Evolutionary conservation across 805 yeast genomes (phyloP).

Genomic region (Lachancea kluyveri): DNA sequence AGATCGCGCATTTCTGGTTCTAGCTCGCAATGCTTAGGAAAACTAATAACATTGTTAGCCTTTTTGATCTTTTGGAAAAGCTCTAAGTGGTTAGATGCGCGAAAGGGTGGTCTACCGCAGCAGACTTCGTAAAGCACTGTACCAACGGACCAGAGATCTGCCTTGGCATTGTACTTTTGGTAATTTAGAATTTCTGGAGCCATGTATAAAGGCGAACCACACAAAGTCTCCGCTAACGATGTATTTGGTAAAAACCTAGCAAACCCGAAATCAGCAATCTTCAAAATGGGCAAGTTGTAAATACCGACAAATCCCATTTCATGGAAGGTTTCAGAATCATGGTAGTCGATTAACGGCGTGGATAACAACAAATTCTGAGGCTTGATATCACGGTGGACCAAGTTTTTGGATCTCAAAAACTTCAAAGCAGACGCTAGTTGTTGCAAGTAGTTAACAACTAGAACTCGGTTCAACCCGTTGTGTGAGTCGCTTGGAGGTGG

Average conservation of each 20-base stretch:
- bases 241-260: constrained; percentile 92
- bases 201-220: constrained; percentile 98
- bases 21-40: constrained; percentile 63
- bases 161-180: constrained; percentile 95
- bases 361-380: constrained; percentile 75
- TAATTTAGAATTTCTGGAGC: constrained; percentile 95
- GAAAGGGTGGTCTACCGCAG: constrained; percentile 94
- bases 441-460: constrained; percentile 78
- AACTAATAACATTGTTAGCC: constrained; percentile 68
- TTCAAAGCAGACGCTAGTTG: constrained; percentile 81
- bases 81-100: constrained; percentile 90
- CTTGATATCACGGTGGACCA: constrained; percentile 89
- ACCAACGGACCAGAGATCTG: constrained; percentile 97
- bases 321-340: constrained; percentile 50
- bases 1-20: constrained; percentile 61
- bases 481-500: constrained; percentile 71
- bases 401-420: constrained; percentile 73
- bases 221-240: constrained; percentile 91
- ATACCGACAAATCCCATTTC: constrained; percentile 62
- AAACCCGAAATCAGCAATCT: constrained; percentile 96
- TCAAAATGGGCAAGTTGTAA: constrained; percentile 84
- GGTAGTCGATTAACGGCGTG: constrained; percentile 59
- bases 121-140: constrained; percentile 94
- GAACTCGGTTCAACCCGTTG: constrained; percentile 71
- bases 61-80: constrained; percentile 79